Percentiles rank a stretch among this genome's conserved stretches.
phyloP scores from a whole-genome alignment of 495 filamentous ascomycete species.

The Glarea lozoyensis region DNA sequence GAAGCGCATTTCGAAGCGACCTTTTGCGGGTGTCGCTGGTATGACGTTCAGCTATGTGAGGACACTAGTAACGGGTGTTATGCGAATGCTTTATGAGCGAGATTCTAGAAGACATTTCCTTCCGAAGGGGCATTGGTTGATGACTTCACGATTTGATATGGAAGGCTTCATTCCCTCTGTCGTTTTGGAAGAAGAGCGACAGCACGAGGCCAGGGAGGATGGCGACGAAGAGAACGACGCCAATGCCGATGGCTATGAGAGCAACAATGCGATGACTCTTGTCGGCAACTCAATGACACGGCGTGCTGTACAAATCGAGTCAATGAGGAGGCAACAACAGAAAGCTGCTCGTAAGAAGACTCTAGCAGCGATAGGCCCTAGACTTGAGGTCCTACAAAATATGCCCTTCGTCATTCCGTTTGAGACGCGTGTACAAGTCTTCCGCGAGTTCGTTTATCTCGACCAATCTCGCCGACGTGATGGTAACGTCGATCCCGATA shows the following conservation, averaged over 20 bases:
- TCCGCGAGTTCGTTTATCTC: slow-evolving; percentile 77
- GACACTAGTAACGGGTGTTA: slow-evolving; percentile 68
- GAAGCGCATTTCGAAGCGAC: slow-evolving; percentile 18
- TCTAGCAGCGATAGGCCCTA: slow-evolving; percentile 67
- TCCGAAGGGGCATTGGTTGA: slow-evolving; percentile 79
- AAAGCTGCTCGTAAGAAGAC: slow-evolving; percentile 56
- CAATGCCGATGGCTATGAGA: slow-evolving; percentile 13
- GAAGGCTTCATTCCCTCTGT: slow-evolving; percentile 80
- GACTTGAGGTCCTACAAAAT: slow-evolving; percentile 83
- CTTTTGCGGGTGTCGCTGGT: slow-evolving; percentile 45
- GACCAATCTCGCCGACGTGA: slow-evolving; percentile 72
- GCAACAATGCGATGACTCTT: neutral
- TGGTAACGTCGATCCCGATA: slow-evolving; percentile 69
- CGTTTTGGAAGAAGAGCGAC: slow-evolving; percentile 77
- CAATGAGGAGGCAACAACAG: slow-evolving; percentile 49
- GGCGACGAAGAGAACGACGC: slow-evolving; percentile 39
- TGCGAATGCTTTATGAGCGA: slow-evolving; percentile 85
- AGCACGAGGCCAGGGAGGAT: slow-evolving; percentile 44
- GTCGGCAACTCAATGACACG: slow-evolving; percentile 14
- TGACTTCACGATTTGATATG: slow-evolving; percentile 90
- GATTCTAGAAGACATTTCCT: slow-evolving; percentile 86
- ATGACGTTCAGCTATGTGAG: slow-evolving; percentile 74
- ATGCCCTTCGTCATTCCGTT: slow-evolving; percentile 98
- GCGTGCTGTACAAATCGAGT: slow-evolving; percentile 27
- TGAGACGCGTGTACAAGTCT: slow-evolving; percentile 82